Conservation (phyloP, 495 filamentous ascomycete species). For the Pseudevernia furfuracea region DNA sequence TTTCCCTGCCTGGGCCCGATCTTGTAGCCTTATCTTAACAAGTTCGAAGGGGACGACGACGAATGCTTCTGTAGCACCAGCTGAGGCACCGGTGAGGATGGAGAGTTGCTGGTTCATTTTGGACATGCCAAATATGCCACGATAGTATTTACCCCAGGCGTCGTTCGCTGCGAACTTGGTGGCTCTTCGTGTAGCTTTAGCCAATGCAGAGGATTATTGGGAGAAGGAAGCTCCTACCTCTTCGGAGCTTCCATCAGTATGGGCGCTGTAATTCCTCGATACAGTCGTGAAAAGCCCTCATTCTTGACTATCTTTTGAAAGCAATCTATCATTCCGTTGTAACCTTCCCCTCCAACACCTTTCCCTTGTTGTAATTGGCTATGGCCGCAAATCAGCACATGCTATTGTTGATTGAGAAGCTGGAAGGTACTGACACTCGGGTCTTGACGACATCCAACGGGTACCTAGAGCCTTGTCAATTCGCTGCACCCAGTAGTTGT, state of each 20-base stretch:
- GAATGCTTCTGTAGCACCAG: slow-evolving; percentile 91
- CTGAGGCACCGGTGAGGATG: slow-evolving; percentile 84
- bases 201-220: not conserved
- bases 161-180: slow-evolving; percentile 99
- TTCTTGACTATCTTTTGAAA: slow-evolving; percentile 91
- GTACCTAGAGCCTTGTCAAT: slow-evolving; percentile 56
- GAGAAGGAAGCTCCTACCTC: slow-evolving; percentile 36
- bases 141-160: slow-evolving; percentile 91
- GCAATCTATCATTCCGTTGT: slow-evolving; percentile 97
- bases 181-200: slow-evolving; percentile 45
- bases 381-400: slow-evolving; percentile 20
- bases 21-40: slow-evolving; percentile 93
- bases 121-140: slow-evolving; percentile 65
- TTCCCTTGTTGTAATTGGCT: slow-evolving; percentile 81
- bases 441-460: slow-evolving; percentile 98
- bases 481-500: not conserved
- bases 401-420: not conserved
- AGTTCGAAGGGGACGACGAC: slow-evolving; percentile 93
- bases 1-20: slow-evolving; percentile 86
- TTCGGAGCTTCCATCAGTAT: slow-evolving; percentile 99
- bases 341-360: slow-evolving; percentile 61
- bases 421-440: slow-evolving; percentile 62
- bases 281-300: slow-evolving; percentile 84
- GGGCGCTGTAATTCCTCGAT: slow-evolving; percentile 90
- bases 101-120: slow-evolving; percentile 89